Conservation (phyloP, 495 filamentous ascomycete species). For the Cladorrhinum samala region DNA sequence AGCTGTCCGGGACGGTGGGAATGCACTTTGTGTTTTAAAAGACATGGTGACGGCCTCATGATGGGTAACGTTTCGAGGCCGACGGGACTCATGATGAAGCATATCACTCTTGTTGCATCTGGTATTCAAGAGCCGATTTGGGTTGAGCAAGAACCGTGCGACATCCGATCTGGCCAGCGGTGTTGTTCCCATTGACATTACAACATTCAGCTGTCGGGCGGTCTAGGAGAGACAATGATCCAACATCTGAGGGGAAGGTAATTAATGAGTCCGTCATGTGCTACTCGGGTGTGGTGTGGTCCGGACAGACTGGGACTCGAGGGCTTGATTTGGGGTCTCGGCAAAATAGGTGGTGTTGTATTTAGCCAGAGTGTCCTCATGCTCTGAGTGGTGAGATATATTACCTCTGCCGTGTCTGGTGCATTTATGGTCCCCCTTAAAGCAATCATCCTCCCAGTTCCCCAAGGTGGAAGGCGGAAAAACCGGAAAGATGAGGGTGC, state of each 20-base stretch:
- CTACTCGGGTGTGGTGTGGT: constrained; percentile 14
- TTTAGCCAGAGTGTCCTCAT: constrained; percentile 33
- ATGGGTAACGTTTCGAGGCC: background rate
- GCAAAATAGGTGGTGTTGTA: constrained; percentile 25
- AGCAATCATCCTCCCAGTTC: constrained; percentile 9
- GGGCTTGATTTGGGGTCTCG: constrained; percentile 20
- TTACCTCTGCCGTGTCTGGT: constrained; percentile 29
- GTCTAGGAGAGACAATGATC: background rate
- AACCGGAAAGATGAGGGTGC: constrained; percentile 5
- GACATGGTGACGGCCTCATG: background rate
- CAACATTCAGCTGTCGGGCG: background rate
- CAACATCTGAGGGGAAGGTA: no score
- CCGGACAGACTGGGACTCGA: constrained; percentile 10
- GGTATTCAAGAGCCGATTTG: no score
- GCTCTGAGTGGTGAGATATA: constrained; percentile 26
- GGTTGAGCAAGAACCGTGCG: no score
- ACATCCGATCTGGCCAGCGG: no score
- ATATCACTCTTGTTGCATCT: no score
- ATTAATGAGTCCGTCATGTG: constrained; percentile 21
- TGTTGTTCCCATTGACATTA: background rate
- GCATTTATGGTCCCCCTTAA: constrained; percentile 19
- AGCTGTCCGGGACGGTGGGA: background rate
- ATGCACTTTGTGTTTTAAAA: background rate
- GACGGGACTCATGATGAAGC: no score
- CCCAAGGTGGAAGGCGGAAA: constrained; percentile 5